Evolutionary conservation across 73 alveolate genomes (phyloP).

Genomic region (Paramecium sonneborni): DNA sequence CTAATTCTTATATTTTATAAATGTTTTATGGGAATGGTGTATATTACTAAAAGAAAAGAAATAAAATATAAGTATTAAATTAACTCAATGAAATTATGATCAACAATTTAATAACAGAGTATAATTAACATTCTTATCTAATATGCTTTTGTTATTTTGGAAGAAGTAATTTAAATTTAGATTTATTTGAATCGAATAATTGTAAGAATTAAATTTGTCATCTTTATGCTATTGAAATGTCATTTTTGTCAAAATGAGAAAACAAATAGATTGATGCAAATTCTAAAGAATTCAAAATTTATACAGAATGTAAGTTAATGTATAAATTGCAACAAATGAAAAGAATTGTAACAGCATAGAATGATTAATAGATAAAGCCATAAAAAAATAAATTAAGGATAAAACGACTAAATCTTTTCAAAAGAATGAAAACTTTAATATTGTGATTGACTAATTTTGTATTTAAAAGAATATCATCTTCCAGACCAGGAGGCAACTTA

Average conservation of each 20-base stretch:
- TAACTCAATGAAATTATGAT: not conserved
- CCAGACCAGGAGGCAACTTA: conserved; percentile 58
- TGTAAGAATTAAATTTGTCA: not conserved
- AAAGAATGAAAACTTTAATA: not conserved
- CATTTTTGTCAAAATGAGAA: not conserved
- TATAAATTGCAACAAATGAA: too few species aligned
- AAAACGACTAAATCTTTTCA: too few species aligned
- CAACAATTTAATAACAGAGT: not conserved
- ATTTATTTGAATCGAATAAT: not conserved
- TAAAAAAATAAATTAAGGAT: too few species aligned
- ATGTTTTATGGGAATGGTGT: not conserved
- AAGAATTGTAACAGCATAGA: too few species aligned
- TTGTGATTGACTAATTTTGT: conserved; percentile 21
- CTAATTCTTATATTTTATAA: not conserved
- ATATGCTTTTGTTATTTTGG: not conserved
- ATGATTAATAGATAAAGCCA: too few species aligned
- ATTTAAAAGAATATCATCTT: conserved; percentile 26
- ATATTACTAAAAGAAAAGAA: not conserved
- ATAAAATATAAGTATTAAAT: not conserved
- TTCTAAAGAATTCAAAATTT: not conserved
- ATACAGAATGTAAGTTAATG: not conserved
- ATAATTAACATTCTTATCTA: not conserved
- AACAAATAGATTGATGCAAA: not conserved
- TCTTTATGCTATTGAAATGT: not conserved
- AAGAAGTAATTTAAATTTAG: not conserved